Base-by-base conservation (phyloP, 2,329 filamentous ascomycete species). In the Colletotrichum tamarilloi region DNA sequence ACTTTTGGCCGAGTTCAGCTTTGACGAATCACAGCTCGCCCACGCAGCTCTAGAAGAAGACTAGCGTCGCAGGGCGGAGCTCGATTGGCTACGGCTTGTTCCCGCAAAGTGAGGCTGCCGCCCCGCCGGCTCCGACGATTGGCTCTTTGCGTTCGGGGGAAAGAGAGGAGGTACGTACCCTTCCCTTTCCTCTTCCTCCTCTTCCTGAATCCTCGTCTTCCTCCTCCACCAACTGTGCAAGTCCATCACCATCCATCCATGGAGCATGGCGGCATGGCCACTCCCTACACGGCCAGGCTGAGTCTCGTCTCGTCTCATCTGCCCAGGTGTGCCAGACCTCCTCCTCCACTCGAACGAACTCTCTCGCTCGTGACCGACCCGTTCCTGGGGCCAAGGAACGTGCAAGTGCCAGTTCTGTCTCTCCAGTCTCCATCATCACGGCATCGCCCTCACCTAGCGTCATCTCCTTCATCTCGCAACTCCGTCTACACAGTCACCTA, bases 41-140 rank as follows among this genome's bases (percentile, higher is more conserved):
- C 16, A 11, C 4, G 1, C 5, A 2, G 59, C 32, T 16, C 32
- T 26, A 52, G 24, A 70, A 62, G 14, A 5, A 38, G 67, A 46
- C 58, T 73, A 52, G 70, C 35, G 58, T 19, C 16, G 14, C 49
- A 53, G 35, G 67, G 70, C 67, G 67, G 22, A 24, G 16, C 60
- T 65, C 67, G 70, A 73, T 70, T 73, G 70, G 70, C 60, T 24
- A 66, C 60, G 60, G 67, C 67, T 62, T 28, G 60, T 53, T 74
- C 60, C 64, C 56, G n/a, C 59, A 66, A 62, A 75, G 70, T 75
- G 73, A 75, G 73, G 73, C 73, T 68, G 73, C 62, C 56, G 73
- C 70, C 69, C 73, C 73, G 28, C 73, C 11, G 19, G 26, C 4
- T 7, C 3, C 4, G 19, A 62, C 53, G 22, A 73, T 75, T 73